A percentile compares a stretch with the other conserved stretches of the same genome.
Conservation (phyloP, 176 grass and related monocot species). For the Paspalum notatum region DNA sequence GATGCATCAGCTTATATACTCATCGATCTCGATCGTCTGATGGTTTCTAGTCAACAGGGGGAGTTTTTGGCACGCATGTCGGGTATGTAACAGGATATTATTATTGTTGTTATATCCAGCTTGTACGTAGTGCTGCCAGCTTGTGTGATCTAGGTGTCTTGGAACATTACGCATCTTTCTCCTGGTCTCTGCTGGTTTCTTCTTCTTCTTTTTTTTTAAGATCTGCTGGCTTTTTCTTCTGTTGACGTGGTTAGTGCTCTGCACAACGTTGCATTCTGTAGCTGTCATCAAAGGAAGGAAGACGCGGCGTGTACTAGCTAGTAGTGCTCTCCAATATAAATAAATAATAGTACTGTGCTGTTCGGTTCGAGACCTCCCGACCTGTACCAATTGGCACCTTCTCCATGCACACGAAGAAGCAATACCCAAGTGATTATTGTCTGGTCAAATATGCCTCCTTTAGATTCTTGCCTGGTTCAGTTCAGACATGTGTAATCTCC, state of each 20-base stretch:
- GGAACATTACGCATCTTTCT: not conserved
- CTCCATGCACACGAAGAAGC: not conserved
- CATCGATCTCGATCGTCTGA: not conserved
- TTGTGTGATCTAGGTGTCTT: slow-evolving; percentile 13
- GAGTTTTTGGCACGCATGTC: slow-evolving; percentile 27
- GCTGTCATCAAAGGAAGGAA: not conserved
- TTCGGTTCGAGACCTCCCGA: not conserved
- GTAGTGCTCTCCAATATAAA: not conserved
- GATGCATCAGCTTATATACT: slow-evolving; percentile 22
- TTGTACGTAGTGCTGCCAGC: slow-evolving; percentile 35
- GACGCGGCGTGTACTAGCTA: not conserved
- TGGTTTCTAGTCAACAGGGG: not conserved
- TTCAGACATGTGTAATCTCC: not conserved
- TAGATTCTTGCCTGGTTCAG: not conserved
- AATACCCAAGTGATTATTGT: not conserved
- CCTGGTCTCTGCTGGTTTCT: slow-evolving; percentile 1
- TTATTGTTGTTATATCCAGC: not conserved
- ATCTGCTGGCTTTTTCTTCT: too few species aligned
- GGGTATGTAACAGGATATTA: not conserved
- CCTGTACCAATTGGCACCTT: slow-evolving; percentile 38
- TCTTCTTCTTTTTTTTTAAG: too few species aligned
- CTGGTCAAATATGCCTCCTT: not conserved
- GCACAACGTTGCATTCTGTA: slow-evolving; percentile 23
- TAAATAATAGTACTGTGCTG: not conserved
- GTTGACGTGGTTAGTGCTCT: slow-evolving; percentile 33